Base-by-base conservation (phyloP, 768 basidiomycete species). In the Mycena amicta region DNA sequence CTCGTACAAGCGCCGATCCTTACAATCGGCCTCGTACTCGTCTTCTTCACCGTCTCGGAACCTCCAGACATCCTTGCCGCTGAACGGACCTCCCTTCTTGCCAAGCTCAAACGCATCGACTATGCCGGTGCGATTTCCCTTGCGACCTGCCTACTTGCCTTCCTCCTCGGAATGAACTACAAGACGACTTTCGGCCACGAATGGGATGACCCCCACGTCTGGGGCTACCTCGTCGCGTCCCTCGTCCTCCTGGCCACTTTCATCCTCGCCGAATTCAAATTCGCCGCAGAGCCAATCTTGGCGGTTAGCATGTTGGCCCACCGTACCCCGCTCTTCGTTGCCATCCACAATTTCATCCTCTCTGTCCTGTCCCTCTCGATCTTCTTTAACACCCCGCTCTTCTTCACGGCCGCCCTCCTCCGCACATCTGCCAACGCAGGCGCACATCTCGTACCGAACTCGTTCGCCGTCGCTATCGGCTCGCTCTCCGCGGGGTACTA, bases 361-460 rank as follows among this genome's bases (percentile, higher is more conserved):
- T 53, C 56, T 2, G 47, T 57, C 2, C 46, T 57, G 37, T 23
- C 47, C 1, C 56, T 54, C 54, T 60, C 57, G 31, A 59, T 84
- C 82, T 73, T 89, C 12, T 88, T 87, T 70, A 88, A 87, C 67
- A 70, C 84, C 29, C 87, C 88, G 0, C 67, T 88, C 70, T 89
- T 83, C 67, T 89, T 87, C 64, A 80, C 83, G 41, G 83, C 85
- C 3, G 88, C 85, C 26, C 74, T 78, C 55, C 68, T 84, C 23
- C 72, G 71, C 55, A 79, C 80, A 1, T 80, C 87, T 5, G 79
- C 80, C 27, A 72, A 78, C 47, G 80, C 87, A 39, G 87, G 84
- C 12, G 66, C 83, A 20, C 90, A 89, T 71, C 72, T 92, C 25
- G 71, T 92, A 16, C 86, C 89, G 1, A 87, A 89, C 67, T 84